Percentiles rank a stretch among this genome's conserved stretches.
These are phyloP conservation scores for Echria macrotheca DNA, from an alignment of 495 filamentous ascomycete species.

Conservation along the genomic window DNA sequence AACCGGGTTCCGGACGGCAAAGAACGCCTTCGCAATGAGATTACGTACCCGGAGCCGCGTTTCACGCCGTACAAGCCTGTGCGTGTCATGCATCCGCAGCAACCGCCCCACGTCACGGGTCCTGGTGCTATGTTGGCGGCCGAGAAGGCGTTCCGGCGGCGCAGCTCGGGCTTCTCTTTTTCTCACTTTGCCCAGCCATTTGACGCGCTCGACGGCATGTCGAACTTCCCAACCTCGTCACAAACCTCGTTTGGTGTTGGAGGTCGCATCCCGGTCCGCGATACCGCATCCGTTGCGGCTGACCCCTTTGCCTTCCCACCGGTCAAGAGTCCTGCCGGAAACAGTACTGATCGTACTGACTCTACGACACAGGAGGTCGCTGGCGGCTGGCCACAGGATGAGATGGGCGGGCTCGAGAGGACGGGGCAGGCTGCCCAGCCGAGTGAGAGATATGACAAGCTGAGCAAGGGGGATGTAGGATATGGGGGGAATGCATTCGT, in stretches of 20 bases:
- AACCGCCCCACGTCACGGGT: constrained; percentile 19
- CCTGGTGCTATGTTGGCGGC: constrained; percentile 39
- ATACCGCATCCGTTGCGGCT: constrained; percentile 28
- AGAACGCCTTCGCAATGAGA: constrained; percentile 86
- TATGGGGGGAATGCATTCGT: constrained; percentile 58
- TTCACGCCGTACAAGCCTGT: constrained; percentile 79
- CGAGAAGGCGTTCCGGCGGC: constrained; percentile 53
- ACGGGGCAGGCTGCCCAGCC: constrained; percentile 21
- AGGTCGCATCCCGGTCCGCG: too few species aligned
- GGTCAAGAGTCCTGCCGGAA: constrained; percentile 7
- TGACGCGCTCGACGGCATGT: constrained; percentile 32
- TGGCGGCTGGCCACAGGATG: constrained; percentile 4
- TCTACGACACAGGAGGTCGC: constrained; percentile 5
- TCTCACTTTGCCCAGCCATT: constrained; percentile 25
- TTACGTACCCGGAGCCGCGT: constrained; percentile 79
- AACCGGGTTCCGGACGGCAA: constrained; percentile 97
- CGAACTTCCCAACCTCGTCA: too few species aligned
- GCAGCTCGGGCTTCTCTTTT: constrained; percentile 51
- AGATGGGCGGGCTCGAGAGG: constrained; percentile 18
- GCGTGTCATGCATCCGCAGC: constrained; percentile 39
- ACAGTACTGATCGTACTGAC: constrained; percentile 11
- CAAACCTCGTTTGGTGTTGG: too few species aligned
- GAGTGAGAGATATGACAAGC: constrained; percentile 65
- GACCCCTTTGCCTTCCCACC: constrained; percentile 29
- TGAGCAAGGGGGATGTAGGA: constrained; percentile 59